Percentiles rank a stretch among this genome's conserved stretches.
Evolutionary conservation across 1,284 basidiomycete genomes (phyloP).

Genomic region (Ganoderma boninense): DNA sequence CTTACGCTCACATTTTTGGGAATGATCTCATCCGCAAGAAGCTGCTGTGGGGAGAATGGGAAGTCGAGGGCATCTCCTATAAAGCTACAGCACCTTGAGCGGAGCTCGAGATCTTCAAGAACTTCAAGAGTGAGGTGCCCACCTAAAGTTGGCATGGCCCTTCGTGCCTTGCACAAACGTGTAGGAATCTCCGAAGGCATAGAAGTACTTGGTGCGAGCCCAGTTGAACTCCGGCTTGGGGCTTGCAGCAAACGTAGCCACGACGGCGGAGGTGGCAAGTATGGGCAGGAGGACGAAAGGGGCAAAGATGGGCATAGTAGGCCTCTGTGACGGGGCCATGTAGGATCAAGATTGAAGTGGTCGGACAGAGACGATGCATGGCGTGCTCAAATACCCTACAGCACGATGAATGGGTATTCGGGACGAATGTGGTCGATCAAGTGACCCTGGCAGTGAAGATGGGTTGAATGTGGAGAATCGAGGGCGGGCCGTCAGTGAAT

Average conservation of each 20-base stretch:
- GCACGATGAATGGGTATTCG: not conserved
- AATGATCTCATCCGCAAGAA: constrained; percentile 55
- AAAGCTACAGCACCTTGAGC: constrained; percentile 45
- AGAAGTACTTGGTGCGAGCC: constrained; percentile 51
- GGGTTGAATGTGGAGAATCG: not conserved
- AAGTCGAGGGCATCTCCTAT: constrained; percentile 57
- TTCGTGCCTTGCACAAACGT: constrained; percentile 60
- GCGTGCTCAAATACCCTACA: not conserved
- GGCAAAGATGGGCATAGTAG: not conserved
- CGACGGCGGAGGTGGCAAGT: too few relatives aligned
- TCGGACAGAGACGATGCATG: not conserved
- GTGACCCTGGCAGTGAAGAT: not conserved
- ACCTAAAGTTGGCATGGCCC: constrained; percentile 60
- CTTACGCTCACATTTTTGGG: constrained; percentile 51
- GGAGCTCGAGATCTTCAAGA: not conserved
- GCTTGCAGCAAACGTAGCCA: too few relatives aligned
- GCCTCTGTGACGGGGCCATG: not conserved
- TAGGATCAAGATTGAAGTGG: not conserved
- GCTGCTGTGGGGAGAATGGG: constrained; percentile 51
- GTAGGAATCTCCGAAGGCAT: constrained; percentile 64
- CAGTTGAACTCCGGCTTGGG: constrained; percentile 44
- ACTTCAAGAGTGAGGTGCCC: not conserved
- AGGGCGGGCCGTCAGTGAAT: not conserved
- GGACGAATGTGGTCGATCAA: not conserved
- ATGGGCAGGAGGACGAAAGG: not conserved